Evolutionary conservation across 2,329 filamentous ascomycete genomes (phyloP), one percentile per base, ranked within the genome.

Genomic region (Pyrenophora seminiperda): DNA sequence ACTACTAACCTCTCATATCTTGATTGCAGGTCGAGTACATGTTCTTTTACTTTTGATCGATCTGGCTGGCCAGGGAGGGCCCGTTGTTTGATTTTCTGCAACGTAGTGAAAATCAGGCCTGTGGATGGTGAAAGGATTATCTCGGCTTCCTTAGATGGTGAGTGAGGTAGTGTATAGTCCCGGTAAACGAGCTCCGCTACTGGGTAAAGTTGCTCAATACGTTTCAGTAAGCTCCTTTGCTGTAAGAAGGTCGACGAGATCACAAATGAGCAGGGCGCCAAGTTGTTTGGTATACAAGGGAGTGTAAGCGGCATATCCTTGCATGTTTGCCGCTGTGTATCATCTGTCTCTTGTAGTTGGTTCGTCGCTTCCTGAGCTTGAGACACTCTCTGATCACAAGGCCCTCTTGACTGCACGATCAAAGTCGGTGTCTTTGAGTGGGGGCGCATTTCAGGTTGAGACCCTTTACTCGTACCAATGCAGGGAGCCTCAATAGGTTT

Each of bases 61-160:
- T 66, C 59, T 2, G 53, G 58, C 43, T 83, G 80, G 0, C 86
- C 85, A 0, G 90, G 89, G 0, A 91, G 76, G 2, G 87, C 78
- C 39, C 80, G 83, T 63, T 96, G 92, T 34, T 86, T 87, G 19
- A 88, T 79, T 57, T 87, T 84, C 53, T 92, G 83, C 4, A 92
- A 75, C 0, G 83, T 89, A 1, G 89, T 89, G 15, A 89, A 65
- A 1, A 96, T 70, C 2, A 96, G 74, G 0, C 89, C 91, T 0
- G 82, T 84, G 0, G 77, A 78, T 0, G 89, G 84, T 0, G 89
- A 89, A 4, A 92, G 62, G 1, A 88, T 81, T 3, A 96, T 72
- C 61, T 96, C 91, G 2, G 89, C 87, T 67, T 91, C 88, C 5
- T 76, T 73, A 1, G 38, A 22, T 15, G 57, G 36, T 6, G 57